These are phyloP conservation scores for Agrocybe praecox DNA, from an alignment of 768 basidiomycete genomes.

Conservation along the genomic window DNA sequence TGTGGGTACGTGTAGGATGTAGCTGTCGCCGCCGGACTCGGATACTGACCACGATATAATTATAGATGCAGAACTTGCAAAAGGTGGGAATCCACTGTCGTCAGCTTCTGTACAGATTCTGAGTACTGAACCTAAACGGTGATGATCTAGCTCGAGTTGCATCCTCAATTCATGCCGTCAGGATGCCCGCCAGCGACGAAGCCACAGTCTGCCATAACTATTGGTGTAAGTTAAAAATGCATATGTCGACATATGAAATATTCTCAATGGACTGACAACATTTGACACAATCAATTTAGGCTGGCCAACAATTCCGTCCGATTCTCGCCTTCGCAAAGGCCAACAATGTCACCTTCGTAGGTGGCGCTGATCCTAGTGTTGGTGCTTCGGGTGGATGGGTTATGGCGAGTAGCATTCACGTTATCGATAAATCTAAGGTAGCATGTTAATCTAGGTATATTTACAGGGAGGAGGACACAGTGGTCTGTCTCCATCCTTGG, in stretches of 20 bases:
- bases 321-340: constrained; percentile 14
- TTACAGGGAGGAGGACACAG: constrained; percentile 19
- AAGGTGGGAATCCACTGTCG: constrained; percentile 5
- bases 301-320: constrained; percentile 16
- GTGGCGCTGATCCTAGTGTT: constrained; percentile 21
- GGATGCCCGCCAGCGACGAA: constrained; percentile 11
- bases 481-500: constrained; percentile 15
- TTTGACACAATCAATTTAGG: constrained; percentile 4
- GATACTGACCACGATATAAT: background rate
- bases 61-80: constrained; percentile 20
- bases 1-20: constrained; percentile 38
- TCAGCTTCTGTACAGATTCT: background rate
- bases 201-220: constrained; percentile 17
- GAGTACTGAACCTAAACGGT: background rate
- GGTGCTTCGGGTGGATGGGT: constrained; percentile 22
- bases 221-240: constrained; percentile 18
- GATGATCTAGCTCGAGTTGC: constrained; percentile 1
- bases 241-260: background rate
- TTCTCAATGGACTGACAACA: background rate
- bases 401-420: constrained; percentile 10
- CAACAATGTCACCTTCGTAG: constrained; percentile 18
- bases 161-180: constrained; percentile 7
- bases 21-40: background rate
- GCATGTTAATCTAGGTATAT: background rate
- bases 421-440: background rate